Base-by-base conservation (phyloP, 2,329 filamentous ascomycete genomes). In the Exophiala mesophila region DNA sequence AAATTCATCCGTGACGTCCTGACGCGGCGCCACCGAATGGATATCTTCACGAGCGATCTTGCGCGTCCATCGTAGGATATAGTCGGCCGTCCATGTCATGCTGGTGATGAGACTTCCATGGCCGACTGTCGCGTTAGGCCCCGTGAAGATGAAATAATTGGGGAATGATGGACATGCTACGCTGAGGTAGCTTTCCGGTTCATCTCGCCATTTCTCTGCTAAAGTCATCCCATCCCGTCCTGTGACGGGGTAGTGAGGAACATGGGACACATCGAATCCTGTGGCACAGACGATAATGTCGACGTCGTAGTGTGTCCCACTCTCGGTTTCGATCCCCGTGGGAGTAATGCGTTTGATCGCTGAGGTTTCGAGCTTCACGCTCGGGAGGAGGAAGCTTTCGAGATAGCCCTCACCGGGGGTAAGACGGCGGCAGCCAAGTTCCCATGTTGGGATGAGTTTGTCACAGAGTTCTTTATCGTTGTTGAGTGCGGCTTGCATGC, bases 401-500 rank as follows among this genome's bases (percentile, higher is more conserved):
- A 76, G 65, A 51, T 73, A 76, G 0, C 72, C 71, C 17, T 69
- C 68, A 0, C 72, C 72, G 1, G 73, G 73, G 0, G 73, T 74
- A 13, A 73, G 50, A 2, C 72, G 62, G 7, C 71, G 61, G 42
- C 72, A 76, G 1, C 71, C 71, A 5, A 59, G 44, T 8, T 44
- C 41, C 43, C 54, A 59, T 2, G 54, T 46, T 1, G 59, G 60
- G 13, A 54, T 54, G 19, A 55, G 47, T 16, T 46, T 35, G 3
- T 53, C 47, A 23, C 46, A 48, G 2, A 59, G 45, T 1, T 53
- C 45, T 0, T 45, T 36, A 31, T 58, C 48, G 36, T 59, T 34
- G 18, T 53, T 44, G 15, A 53, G 39, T 6, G 42, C 43, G 15
- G 38, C 35, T 8, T 34, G 32, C 50, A 53, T 53, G 12, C 41